Base-by-base conservation (phyloP, 2,329 filamentous ascomycete species). In the Polychaeton citri region DNA sequence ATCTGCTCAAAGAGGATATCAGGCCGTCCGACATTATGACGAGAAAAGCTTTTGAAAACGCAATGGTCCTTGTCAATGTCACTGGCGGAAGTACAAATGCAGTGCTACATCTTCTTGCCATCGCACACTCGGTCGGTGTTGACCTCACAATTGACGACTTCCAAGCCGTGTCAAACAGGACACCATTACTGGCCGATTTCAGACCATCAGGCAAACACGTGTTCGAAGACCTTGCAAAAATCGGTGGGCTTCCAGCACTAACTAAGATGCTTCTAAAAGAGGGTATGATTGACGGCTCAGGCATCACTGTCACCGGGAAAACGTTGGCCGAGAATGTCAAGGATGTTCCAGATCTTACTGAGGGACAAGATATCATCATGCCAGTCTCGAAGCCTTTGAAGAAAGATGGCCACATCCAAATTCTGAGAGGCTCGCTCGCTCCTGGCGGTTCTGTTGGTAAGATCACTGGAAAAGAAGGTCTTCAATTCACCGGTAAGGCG, bases 381-480 rank as follows among this genome's bases (percentile, higher is more conserved):
- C 77, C 77, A 1, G 58, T 82, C 42, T 73, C 64, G 54, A 69
- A 81, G 47, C 79, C 79, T 2, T 77, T 84, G 60, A 84, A 84
- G 57, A 44, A 61, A 30, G 80, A 77, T 1, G 79, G 79, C 24
- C 79, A 84, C 52, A 74, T 84, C 45, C 77, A 81, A 60, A 83
- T 84, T 47, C 66, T 84, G 5, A 70, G 76, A 34, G 79, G 79
- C 19, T 75, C 69, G 13, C 66, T 84, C 24, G 77, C 79, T 3
- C 79, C 79, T 0, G 78, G 73, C 38, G 79, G 79, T 34, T 72
- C 68, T 42, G 79, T 84, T 2, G 79, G 77, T 32, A 84, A 84
- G 61, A 84, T 84, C 54, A 84, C 79, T 2, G 79, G 79, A 30
- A 83, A 84, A 58, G 79, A 84, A 59, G 79, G 79, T 16, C 68